phyloP scores from a whole-genome alignment of 2,329 filamentous ascomycete species.

The Verticillium nubilum region DNA sequence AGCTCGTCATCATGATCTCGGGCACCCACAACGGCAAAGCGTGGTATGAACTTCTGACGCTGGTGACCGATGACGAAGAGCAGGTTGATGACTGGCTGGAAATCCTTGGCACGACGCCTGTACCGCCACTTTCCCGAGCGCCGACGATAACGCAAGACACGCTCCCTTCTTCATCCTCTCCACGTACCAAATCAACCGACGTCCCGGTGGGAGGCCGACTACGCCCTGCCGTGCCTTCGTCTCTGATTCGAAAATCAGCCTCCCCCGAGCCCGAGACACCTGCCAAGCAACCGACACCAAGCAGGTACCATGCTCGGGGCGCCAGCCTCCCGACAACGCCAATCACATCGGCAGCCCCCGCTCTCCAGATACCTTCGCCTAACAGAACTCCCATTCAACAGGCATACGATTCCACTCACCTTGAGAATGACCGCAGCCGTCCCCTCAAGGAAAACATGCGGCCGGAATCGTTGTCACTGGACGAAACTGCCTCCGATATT shows the following conservation, averaged over 20 bases:
- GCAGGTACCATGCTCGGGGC: conserved; percentile 25
- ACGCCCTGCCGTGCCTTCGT: conserved; percentile 2
- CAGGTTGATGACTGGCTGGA: conserved; percentile 82
- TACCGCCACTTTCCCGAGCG: conserved; percentile 37
- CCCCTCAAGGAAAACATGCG: conserved; percentile 31
- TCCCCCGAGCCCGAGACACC: conserved; percentile 13
- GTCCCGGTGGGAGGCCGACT: conserved; percentile 11
- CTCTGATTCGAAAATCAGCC: conserved; percentile 11
- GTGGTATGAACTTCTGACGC: conserved; percentile 81
- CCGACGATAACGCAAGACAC: conserved; percentile 21
- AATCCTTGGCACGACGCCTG: conserved; percentile 56
- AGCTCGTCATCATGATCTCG: conserved; percentile 83
- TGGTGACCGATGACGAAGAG: conserved; percentile 70
- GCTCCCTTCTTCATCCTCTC: conserved; percentile 13
- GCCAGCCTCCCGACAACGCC: conserved; percentile 14
- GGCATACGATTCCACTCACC: conserved; percentile 16
- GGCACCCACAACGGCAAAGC: conserved; percentile 59
- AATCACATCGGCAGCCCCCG: conserved; percentile 7
- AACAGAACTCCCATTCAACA: conserved; percentile 33
- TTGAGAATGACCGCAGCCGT: conserved; percentile 17
- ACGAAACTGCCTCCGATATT: not conserved
- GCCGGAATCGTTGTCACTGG: conserved; percentile 28
- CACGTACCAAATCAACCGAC: conserved; percentile 4
- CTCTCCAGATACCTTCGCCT: conserved; percentile 17
- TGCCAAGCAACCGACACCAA: conserved; percentile 27